Conservation (phyloP, 2,329 filamentous ascomycete species). For the Leptographium radiaticola region DNA sequence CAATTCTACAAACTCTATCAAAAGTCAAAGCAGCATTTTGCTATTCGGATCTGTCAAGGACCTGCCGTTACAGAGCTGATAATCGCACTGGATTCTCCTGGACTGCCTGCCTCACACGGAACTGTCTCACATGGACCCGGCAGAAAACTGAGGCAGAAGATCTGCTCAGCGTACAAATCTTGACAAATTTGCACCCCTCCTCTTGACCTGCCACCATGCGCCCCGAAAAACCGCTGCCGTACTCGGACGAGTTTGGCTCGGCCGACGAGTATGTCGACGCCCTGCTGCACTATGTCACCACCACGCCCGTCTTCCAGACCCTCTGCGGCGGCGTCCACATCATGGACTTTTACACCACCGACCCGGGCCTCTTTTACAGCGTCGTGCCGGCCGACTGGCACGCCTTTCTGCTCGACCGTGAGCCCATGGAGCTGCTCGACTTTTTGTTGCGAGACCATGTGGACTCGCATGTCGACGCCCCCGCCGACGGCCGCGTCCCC, state of each 20-base stretch:
- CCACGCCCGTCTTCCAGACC: slow-evolving; percentile 65
- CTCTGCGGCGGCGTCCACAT: slow-evolving; percentile 97
- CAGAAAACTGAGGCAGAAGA: not conserved
- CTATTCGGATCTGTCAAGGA: no score
- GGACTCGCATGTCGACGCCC: slow-evolving; percentile 17
- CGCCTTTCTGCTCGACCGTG: slow-evolving; percentile 55
- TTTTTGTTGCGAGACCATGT: slow-evolving; percentile 71
- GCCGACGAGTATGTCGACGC: slow-evolving; percentile 67
- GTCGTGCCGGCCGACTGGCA: slow-evolving; percentile 74
- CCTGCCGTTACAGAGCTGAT: not conserved
- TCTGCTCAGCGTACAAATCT: not conserved
- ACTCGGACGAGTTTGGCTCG: slow-evolving; percentile 54
- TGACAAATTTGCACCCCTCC: not conserved
- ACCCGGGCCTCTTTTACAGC: slow-evolving; percentile 68
- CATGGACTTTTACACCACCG: slow-evolving; percentile 83
- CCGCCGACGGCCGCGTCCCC: slow-evolving; percentile 6
- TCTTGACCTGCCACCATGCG: slow-evolving; percentile 3
- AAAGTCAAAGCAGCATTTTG: no score
- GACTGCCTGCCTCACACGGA: no score
- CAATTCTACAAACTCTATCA: no score
- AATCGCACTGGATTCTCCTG: no score
- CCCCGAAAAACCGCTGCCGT: slow-evolving; percentile 42
- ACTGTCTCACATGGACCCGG: not conserved
- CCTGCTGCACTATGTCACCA: slow-evolving; percentile 62
- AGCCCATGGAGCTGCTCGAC: slow-evolving; percentile 66